Percentiles rank a stretch among this genome's conserved stretches.
Conservation (phyloP, 2,329 filamentous ascomycete genomes). For the Colletotrichum shisoi region DNA sequence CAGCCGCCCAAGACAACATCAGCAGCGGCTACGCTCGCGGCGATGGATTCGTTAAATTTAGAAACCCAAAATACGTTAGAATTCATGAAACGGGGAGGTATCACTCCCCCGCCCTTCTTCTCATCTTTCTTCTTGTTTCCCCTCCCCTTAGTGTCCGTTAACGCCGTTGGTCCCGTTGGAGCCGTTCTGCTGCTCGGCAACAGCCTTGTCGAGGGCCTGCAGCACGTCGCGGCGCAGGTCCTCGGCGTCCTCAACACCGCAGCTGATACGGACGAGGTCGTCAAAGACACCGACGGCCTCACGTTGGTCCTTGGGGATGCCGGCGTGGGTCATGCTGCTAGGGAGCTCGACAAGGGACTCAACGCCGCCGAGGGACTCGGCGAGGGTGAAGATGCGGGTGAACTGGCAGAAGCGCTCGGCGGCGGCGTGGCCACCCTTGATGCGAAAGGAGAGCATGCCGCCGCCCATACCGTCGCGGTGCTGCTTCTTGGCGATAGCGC, state of each 20-base stretch:
- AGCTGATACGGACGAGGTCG: slow-evolving; percentile 91
- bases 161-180: slow-evolving; percentile 43
- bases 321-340: slow-evolving; percentile 95
- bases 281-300: slow-evolving; percentile 95
- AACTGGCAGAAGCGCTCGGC: slow-evolving; percentile 91
- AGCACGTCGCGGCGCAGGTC: slow-evolving; percentile 85
- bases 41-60: slow-evolving; percentile 2
- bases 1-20: slow-evolving; percentile 13
- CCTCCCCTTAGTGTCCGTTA: slow-evolving; percentile 43
- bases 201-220: slow-evolving; percentile 81
- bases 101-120: neutral
- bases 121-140: neutral
- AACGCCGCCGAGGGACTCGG: slow-evolving; percentile 90
- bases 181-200: slow-evolving; percentile 48
- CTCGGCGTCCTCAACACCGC: slow-evolving; percentile 88
- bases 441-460: slow-evolving; percentile 96
- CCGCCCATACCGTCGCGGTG: slow-evolving; percentile 94
- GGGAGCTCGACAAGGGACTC: slow-evolving; percentile 93
- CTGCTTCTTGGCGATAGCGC: slow-evolving; percentile 84
- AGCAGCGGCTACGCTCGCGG: slow-evolving; percentile 25
- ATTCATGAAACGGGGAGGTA: neutral
- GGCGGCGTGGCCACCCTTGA: slow-evolving; percentile 83
- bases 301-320: slow-evolving; percentile 87
- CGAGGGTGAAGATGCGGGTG: slow-evolving; percentile 90
- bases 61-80: neutral